These are phyloP conservation scores for Juncus effusus DNA, from an alignment of 176 grass and related monocot species.

Conservation along the genomic window DNA sequence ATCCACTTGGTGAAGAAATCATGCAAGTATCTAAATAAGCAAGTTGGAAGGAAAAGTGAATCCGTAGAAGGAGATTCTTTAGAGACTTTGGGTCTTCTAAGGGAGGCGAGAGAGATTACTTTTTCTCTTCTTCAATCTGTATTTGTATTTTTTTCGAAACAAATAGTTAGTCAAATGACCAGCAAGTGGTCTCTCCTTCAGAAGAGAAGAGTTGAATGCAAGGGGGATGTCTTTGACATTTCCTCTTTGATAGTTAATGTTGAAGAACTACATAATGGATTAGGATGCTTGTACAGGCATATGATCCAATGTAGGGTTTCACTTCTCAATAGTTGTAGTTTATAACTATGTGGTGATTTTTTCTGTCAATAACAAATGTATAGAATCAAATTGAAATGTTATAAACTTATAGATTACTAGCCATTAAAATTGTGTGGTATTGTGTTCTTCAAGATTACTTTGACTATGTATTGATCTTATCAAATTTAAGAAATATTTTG, in stretches of 20 bases:
- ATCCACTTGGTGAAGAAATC: too few relatives aligned
- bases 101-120: constrained; percentile 13
- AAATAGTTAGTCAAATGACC: background rate
- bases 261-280: too few relatives aligned
- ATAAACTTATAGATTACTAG: constrained; percentile 5
- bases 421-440: too few relatives aligned
- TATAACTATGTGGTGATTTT: background rate
- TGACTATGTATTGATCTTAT: too few relatives aligned
- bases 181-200: constrained; percentile 28
- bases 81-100: background rate
- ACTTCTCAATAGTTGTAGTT: background rate
- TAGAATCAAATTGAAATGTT: constrained; percentile 1
- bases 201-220: background rate
- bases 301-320: background rate
- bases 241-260: too few relatives aligned
- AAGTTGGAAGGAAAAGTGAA: background rate
- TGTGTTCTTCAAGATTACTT: too few relatives aligned
- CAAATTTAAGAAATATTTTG: too few relatives aligned
- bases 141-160: constrained; percentile 8
- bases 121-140: constrained; percentile 14
- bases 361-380: background rate
- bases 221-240: too few relatives aligned
- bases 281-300: background rate
- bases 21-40: too few relatives aligned
- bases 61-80: background rate